Evolutionary conservation across 1,284 basidiomycete species (phyloP).

Genomic region (Ganoderma lucidum): DNA sequence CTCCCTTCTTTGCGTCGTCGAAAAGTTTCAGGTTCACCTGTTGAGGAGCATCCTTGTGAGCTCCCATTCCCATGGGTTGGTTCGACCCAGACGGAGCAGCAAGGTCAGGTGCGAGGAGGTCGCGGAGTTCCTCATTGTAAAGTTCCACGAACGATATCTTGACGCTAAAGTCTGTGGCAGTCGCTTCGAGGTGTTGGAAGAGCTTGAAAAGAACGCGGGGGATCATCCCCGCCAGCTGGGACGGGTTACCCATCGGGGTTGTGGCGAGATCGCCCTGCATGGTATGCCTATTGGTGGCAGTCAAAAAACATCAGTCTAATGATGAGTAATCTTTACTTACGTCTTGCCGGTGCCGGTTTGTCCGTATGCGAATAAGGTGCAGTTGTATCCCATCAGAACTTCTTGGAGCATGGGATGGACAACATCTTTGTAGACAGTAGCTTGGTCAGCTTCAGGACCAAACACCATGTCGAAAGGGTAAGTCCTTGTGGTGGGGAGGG

Average conservation of each 20-base stretch:
- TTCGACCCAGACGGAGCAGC: slow-evolving; percentile 64
- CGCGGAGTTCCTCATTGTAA: slow-evolving; percentile 99
- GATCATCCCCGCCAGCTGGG: slow-evolving; percentile 93
- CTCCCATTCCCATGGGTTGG: slow-evolving; percentile 77
- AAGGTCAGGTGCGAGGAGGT: slow-evolving; percentile 83
- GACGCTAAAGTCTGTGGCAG: slow-evolving; percentile 87
- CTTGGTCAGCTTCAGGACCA: slow-evolving; percentile 97
- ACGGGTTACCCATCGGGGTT: slow-evolving; percentile 88
- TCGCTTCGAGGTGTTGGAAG: slow-evolving; percentile 88
- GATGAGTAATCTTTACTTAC: slow-evolving; percentile 55
- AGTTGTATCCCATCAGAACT: slow-evolving; percentile 96
- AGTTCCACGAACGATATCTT: slow-evolving; percentile 96
- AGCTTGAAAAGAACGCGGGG: slow-evolving; percentile 95
- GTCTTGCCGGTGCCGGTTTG: slow-evolving; percentile 99
- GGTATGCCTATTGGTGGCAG: slow-evolving; percentile 71
- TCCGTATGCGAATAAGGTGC: slow-evolving; percentile 98
- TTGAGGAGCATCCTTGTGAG: slow-evolving; percentile 49
- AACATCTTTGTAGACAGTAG: slow-evolving; percentile 93
- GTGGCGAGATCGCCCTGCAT: slow-evolving; percentile 93
- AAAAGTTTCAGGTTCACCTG: slow-evolving; percentile 85
- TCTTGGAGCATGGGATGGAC: slow-evolving; percentile 94
- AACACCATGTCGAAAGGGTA: slow-evolving; percentile 95
- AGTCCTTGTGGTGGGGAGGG: slow-evolving; percentile 75
- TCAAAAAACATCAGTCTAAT: slow-evolving; percentile 1
- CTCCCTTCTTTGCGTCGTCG: slow-evolving; percentile 88